These are phyloP conservation scores for Rhipidocladum racemiflorum DNA, from an alignment of 176 grass and related monocot genomes.

Conservation along the genomic window DNA sequence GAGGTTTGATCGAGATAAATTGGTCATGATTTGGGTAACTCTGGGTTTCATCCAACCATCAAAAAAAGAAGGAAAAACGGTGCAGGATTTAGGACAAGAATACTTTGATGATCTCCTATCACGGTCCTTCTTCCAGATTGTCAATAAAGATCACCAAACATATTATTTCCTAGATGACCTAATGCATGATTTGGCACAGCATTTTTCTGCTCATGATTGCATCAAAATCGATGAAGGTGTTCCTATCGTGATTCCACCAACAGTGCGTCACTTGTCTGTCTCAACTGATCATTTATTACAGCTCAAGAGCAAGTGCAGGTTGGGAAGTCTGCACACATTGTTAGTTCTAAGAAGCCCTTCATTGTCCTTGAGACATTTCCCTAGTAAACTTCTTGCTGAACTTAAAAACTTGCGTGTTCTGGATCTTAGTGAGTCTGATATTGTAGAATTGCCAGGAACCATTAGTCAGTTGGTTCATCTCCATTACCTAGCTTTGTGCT, in stretches of 20 bases:
- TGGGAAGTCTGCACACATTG: conserved; percentile 43
- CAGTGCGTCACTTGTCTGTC: conserved; percentile 52
- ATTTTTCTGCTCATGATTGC: conserved; percentile 46
- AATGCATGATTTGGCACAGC: conserved; percentile 43
- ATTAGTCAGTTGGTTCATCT: conserved; percentile 47
- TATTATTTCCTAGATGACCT: conserved; percentile 42
- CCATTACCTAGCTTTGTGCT: conserved; percentile 44
- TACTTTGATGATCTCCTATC: conserved; percentile 53
- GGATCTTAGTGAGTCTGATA: conserved; percentile 41
- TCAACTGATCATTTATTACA: conserved; percentile 22
- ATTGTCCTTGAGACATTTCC: conserved; percentile 3
- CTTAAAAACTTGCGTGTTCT: conserved; percentile 46
- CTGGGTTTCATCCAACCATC: conserved; percentile 33
- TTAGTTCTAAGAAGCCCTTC: conserved; percentile 15
- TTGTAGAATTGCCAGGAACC: conserved; percentile 44
- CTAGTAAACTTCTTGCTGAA: conserved; percentile 31
- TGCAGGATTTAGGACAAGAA: conserved; percentile 36
- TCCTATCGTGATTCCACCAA: conserved; percentile 24
- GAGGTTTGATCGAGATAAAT: conserved; percentile 35
- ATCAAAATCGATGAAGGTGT: conserved; percentile 33
- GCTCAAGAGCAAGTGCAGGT: conserved; percentile 13
- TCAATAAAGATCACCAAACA: conserved; percentile 1
- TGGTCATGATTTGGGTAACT: conserved; percentile 51
- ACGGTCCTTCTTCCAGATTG: conserved; percentile 47
- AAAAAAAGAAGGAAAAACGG: not conserved